Conservation (phyloP, 2,329 filamentous ascomycete species). For the Aspergillus fumigatiaffinis region DNA sequence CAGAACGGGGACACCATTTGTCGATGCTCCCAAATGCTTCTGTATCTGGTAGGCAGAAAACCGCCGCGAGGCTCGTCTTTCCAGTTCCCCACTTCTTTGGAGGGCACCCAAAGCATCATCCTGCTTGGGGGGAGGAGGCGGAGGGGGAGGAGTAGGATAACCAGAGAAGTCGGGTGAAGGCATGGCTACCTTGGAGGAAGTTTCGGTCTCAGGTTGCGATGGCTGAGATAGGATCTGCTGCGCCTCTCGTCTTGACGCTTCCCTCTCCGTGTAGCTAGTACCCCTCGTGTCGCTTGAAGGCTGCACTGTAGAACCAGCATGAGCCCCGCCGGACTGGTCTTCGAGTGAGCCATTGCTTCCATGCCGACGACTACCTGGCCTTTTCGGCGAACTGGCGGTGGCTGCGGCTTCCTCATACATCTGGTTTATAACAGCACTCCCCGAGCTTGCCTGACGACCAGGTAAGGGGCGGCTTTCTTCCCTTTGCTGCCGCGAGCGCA, state of each 20-base stretch:
- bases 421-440: conserved; percentile 47
- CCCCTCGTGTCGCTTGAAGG: conserved; percentile 21
- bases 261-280: conserved; percentile 34
- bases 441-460: conserved; percentile 44
- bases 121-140: conserved; percentile 74
- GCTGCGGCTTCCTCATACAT: conserved; percentile 39
- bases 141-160: conserved; percentile 69
- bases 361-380: conserved; percentile 30
- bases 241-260: conserved; percentile 37
- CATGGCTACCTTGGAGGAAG: conserved; percentile 26
- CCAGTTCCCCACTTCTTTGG: conserved; percentile 86
- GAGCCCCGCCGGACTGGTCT: conserved; percentile 27
- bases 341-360: conserved; percentile 37
- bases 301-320: conserved; percentile 26
- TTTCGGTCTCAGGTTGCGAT: conserved; percentile 64
- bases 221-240: conserved; percentile 49
- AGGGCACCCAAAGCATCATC: conserved; percentile 87
- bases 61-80: conserved; percentile 83
- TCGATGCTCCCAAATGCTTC: conserved; percentile 78
- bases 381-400: conserved; percentile 30
- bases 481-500: conserved; percentile 57
- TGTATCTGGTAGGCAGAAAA: conserved; percentile 97
- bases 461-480: conserved; percentile 43
- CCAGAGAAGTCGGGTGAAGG: conserved; percentile 22
- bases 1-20: conserved; percentile 80